Evolutionary conservation across 2,329 filamentous ascomycete genomes (phyloP).

Genomic region (Metarhizium album): DNA sequence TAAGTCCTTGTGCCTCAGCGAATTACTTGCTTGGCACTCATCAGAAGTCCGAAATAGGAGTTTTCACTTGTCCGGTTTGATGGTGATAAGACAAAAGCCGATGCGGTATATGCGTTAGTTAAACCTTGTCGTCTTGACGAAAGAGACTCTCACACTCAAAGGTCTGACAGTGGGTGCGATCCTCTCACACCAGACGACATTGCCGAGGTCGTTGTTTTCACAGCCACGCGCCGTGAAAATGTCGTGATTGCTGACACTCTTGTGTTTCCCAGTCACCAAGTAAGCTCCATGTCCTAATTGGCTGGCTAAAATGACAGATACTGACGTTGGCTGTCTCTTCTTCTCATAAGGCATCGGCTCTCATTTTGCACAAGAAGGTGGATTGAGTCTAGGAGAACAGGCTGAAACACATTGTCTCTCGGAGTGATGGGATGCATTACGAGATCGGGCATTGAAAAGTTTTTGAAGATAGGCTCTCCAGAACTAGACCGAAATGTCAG

Average conservation of each 20-base stretch:
- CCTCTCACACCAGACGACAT: conserved; percentile 85
- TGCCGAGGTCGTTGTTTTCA: conserved; percentile 81
- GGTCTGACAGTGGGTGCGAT: conserved; percentile 50
- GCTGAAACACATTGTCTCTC: no score
- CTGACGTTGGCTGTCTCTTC: neutral
- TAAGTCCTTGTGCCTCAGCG: conserved; percentile 17
- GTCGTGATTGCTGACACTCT: conserved; percentile 83
- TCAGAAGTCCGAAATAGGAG: conserved; percentile 37
- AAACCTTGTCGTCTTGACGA: neutral
- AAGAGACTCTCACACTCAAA: neutral
- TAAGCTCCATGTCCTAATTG: conserved; percentile 21
- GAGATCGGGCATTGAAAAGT: neutral
- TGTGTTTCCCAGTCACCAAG: conserved; percentile 84
- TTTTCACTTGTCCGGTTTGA: conserved; percentile 84
- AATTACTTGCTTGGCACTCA: neutral
- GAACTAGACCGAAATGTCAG: neutral
- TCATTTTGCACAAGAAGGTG: conserved; percentile 20
- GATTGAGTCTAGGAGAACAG: neutral
- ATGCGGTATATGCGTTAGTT: conserved; percentile 73
- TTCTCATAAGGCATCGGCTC: conserved; percentile 19
- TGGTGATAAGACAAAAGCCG: conserved; percentile 80
- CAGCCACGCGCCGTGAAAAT: conserved; percentile 75
- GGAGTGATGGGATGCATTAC: conserved; percentile 1
- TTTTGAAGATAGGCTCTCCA: neutral
- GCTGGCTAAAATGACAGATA: neutral